Evolutionary conservation across 768 basidiomycete species (phyloP), one percentile per base, ranked within the genome.

Genomic region (Psilocybe tampanensis): DNA sequence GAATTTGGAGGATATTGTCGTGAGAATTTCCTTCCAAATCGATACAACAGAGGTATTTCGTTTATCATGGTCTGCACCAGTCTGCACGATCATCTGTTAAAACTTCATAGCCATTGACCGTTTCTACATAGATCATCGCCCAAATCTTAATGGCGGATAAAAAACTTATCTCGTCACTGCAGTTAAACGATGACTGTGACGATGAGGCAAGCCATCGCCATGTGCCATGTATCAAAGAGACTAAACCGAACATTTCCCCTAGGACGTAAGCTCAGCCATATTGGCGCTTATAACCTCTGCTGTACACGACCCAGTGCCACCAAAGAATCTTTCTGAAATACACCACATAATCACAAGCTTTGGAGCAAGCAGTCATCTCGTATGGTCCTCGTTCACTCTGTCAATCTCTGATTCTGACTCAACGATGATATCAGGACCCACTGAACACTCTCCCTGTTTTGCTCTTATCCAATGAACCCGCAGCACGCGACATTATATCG

Each of bases 371-470:
- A 53, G 54, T 17, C 57, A 56, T 59, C 60, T 57, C 63, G 69
- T 54, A 60, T 59, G 36, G 56, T 67, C 21, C 68, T 70, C 50
- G 47, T 58, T 64, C 29, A 39, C 36, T n/a, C 4, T n/a, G 36
- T n/a, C 12, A 15, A 19, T 21, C 21, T 11, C 6, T 39, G 36
- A 15, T 44, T 18, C 48, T 36, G 34, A 23, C n/a, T 8, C 41
- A 54, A 36, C 24, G 18, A 21, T 22, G 17, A 19, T n/a, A 36
- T 54, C 44, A 61, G 55, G 80, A 81, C 65, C 74, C 80, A 2
- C 65, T 84, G 54, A 70, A 76, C 52, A 62, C 70, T 7, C 49
- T 83, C n/a, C 76, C 80, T 1, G 48, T 72, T 12, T 63, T 83
- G 0, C 52, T 83, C 17, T 66, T 68, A n/a, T 75, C 66, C 54